Evolutionary conservation across 345 rosid genomes (phyloP), one percentile per base, ranked within the genome.

Genomic region (Raphanus sativus): DNA sequence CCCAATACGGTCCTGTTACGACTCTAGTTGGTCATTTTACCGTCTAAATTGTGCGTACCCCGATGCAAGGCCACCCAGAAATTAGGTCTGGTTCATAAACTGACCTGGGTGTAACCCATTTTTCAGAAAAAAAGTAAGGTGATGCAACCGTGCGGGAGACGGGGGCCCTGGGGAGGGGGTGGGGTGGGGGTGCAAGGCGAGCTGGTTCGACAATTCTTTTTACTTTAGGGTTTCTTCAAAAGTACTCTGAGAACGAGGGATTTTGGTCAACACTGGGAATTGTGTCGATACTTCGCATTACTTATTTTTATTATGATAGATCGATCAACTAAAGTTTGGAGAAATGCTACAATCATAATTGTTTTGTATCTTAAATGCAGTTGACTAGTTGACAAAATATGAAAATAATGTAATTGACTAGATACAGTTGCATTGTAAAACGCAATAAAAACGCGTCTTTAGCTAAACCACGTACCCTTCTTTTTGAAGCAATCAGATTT

Each of bases 221-320:
- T 58, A 55, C 45, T 77, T 38, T 71, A 78, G 81, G 81, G 77
- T 78, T 78, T 73, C 77, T 73, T 78, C 81, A 78, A 67, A 78
- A 73, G 77, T 62, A 73, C 74, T 78, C 74, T 73, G 60, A 73
- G 67, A 67, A 26, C 61, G 74, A 65, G 73, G 81, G 80, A 66
- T 64, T 77, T 77, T 84, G 79, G 87, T 81, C 87, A 86, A 85
- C 85, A 81, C 71, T 74, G 86, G 89, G 87, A 84, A 81, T 82
- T 81, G 87, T 80, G 85, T 79, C 80, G 50, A 52, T 70, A 45
- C 38, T 48, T 69, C 1, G 52, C 76, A 70, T 65, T 80, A 74
- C 33, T 2, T 77, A 65, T 32, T 2, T 67, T 62, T 65, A 12
- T 70, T 40, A 56, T 69, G 64, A 69, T 8, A 30, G 29, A 62